Conservation (phyloP, 176 grass and related monocot species). For the bread wheat (Triticum aestivum) region IWGSC_CS_RefSeq_v2.1 NC_057799.1:635199364-635199863, state of each 20-base stretch:
- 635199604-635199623: neutral
- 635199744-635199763: neutral
- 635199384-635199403: neutral
- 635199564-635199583: neutral
- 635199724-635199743: neutral
- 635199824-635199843: too few relatives aligned
- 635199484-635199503: neutral
- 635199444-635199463: neutral
- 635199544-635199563: too few relatives aligned
- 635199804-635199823: neutral
- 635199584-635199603: neutral
- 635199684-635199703: neutral
- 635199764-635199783: conserved; percentile 19
- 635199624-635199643: neutral
- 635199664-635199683: neutral
- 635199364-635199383: neutral
- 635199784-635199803: neutral
- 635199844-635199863: conserved; percentile 33
- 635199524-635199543: neutral
- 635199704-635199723: neutral
- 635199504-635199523: neutral
- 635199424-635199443: neutral
- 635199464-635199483: neutral
- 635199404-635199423: neutral
- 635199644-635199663: neutral